A percentile compares a stretch with the other conserved stretches of the same genome.
Evolutionary conservation across 2,329 filamentous ascomycete genomes (phyloP).

Genomic region (Colletotrichum echinochloae): DNA sequence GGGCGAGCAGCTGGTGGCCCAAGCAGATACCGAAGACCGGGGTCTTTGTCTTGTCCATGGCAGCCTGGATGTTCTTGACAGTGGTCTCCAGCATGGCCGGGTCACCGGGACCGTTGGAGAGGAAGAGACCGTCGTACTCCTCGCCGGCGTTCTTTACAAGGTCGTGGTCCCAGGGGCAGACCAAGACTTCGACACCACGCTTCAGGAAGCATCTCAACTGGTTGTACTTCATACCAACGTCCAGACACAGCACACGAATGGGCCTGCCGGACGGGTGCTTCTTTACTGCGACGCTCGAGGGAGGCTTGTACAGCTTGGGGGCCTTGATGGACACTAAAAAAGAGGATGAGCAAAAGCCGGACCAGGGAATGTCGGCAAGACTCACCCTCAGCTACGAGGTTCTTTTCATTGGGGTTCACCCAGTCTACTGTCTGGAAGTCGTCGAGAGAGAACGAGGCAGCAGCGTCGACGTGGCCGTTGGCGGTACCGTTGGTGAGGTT

Average conservation of each 20-base stretch:
- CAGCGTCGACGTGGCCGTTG: constrained; percentile 46
- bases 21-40: constrained; percentile 97
- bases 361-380: constrained; percentile 44
- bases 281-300: constrained; percentile 72
- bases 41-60: constrained; percentile 81
- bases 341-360: constrained; percentile 53
- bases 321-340: constrained; percentile 85
- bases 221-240: constrained; percentile 99
- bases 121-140: constrained; percentile 95
- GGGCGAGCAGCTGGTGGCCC: constrained; percentile 91
- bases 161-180: constrained; percentile 97
- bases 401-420: constrained; percentile 91
- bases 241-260: constrained; percentile 89
- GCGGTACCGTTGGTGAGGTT: constrained; percentile 58
- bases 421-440: constrained; percentile 86
- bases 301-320: constrained; percentile 87
- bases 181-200: constrained; percentile 91
- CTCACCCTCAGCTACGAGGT: constrained; percentile 94
- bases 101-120: constrained; percentile 97
- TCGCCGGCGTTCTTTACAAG: constrained; percentile 81
- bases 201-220: constrained; percentile 93
- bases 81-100: constrained; percentile 86
- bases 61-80: constrained; percentile 80
- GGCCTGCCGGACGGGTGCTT: constrained; percentile 90
- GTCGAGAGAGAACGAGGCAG: constrained; percentile 45